Conservation (phyloP, 805 yeast genomes). For the Wickerhamomyces subpelliculosus region DNA sequence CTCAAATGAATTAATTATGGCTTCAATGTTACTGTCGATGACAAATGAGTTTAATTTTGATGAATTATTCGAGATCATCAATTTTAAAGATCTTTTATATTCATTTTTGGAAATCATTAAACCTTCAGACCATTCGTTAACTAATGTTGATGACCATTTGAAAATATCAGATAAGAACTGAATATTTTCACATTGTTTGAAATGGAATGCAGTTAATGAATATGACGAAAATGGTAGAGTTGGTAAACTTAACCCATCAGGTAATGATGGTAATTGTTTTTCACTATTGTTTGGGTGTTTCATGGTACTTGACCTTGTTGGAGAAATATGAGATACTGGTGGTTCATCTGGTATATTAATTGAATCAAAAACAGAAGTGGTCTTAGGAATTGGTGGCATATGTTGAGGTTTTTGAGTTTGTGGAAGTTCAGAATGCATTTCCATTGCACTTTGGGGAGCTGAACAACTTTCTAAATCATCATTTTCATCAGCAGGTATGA, state of each 20-base stretch:
- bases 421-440: background rate
- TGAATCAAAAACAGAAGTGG: background rate
- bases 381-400: background rate
- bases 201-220: conserved; percentile 40
- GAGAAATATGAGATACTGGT: background rate
- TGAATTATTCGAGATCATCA: conserved; percentile 43
- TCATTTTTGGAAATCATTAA: conserved; percentile 42
- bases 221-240: conserved; percentile 50
- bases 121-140: conserved; percentile 47
- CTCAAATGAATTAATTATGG: conserved; percentile 36
- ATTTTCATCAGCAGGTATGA: conserved; percentile 7
- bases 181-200: conserved; percentile 38
- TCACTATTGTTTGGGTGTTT: background rate
- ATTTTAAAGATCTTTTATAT: conserved; percentile 45
- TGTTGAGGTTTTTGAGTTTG: background rate
- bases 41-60: conserved; percentile 43
- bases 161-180: conserved; percentile 43
- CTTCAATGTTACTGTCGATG: conserved; percentile 44
- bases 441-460: background rate
- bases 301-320: background rate
- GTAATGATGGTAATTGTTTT: conserved; percentile 33
- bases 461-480: background rate
- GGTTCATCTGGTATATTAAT: background rate
- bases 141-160: conserved; percentile 43
- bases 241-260: conserved; percentile 37